These are phyloP conservation scores for Diaporthe eres DNA, from an alignment of 2,329 filamentous ascomycete genomes.

Conservation along the genomic window DNA sequence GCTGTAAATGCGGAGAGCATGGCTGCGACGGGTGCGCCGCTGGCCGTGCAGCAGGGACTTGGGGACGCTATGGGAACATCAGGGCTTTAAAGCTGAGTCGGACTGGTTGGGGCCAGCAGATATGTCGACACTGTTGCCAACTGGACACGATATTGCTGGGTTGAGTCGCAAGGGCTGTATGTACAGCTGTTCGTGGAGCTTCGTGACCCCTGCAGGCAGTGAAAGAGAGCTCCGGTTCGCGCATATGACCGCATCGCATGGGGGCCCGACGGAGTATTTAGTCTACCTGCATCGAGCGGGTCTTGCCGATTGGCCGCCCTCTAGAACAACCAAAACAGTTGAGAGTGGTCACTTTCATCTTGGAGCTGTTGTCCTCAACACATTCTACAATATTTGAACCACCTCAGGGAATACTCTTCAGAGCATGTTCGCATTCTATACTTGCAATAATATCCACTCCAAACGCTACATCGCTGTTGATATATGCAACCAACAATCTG, in stretches of 20 bases:
- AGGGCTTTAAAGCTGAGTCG: constrained; percentile 25
- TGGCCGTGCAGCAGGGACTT: constrained; percentile 41
- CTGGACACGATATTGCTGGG: constrained; percentile 26
- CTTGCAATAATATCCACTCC: constrained; percentile 4
- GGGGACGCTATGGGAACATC: constrained; percentile 39
- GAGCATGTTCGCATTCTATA: constrained; percentile 8
- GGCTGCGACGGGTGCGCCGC: constrained; percentile 54
- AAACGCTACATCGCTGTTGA: constrained; percentile 26
- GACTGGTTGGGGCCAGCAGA: neutral
- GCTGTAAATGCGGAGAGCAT: constrained; percentile 99
- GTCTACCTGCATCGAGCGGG: constrained; percentile 20
- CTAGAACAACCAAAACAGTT: neutral
- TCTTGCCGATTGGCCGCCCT: constrained; percentile 28
- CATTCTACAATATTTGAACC: neutral
- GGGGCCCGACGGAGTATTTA: constrained; percentile 11
- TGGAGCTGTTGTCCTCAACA: neutral
- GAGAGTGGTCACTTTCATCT: neutral
- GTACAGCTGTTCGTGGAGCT: constrained; percentile 40
- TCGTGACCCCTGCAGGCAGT: constrained; percentile 17
- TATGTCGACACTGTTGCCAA: neutral
- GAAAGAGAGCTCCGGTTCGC: constrained; percentile 25
- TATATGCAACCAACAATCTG: constrained; percentile 6
- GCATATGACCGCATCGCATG: constrained; percentile 40
- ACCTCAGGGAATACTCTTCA: neutral
- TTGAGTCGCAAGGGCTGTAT: constrained; percentile 21